A percentile compares a stretch with the other conserved stretches of the same genome.
These are phyloP conservation scores for Pythium apleroticum DNA, from an alignment of 352 stramenopile genomes.

Conservation along the genomic window DNA sequence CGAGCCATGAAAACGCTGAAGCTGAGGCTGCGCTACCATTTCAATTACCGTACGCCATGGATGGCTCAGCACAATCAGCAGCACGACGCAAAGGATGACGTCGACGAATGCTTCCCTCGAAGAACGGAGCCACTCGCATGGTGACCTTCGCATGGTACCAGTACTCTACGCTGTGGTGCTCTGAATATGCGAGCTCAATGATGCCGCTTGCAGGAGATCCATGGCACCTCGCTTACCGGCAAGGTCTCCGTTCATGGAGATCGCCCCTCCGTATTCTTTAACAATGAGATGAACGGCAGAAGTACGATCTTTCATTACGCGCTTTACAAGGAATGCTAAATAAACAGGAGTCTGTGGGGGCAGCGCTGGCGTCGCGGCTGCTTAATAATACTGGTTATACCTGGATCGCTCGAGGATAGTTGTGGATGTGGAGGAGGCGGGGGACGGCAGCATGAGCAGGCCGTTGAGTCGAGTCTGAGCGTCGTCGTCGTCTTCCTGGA, in stretches of 20 bases:
- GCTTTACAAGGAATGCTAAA: slow-evolving; percentile 15
- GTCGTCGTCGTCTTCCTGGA: slow-evolving; percentile 68
- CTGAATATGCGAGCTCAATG: no score
- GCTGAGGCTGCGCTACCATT: background rate
- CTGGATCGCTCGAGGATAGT: slow-evolving; percentile 23
- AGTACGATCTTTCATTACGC: background rate
- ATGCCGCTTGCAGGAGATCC: no score
- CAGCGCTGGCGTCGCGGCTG: background rate
- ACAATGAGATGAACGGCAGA: background rate
- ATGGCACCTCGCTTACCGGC: no score
- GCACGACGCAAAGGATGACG: no score
- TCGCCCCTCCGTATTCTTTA: no score
- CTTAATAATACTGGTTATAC: slow-evolving; percentile 27
- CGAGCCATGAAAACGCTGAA: background rate
- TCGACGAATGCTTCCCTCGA: background rate
- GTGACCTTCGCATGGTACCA: no score
- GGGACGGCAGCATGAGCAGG: slow-evolving; percentile 43
- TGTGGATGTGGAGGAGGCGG: slow-evolving; percentile 61
- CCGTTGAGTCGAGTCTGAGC: slow-evolving; percentile 57
- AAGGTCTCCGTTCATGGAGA: no score
- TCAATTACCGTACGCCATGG: background rate
- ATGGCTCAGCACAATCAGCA: background rate
- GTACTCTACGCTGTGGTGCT: background rate
- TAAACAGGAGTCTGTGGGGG: slow-evolving; percentile 8
- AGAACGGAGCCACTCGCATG: no score